phyloP scores from a whole-genome alignment of 768 basidiomycete genomes.

The Auricularia sp. region DNA sequence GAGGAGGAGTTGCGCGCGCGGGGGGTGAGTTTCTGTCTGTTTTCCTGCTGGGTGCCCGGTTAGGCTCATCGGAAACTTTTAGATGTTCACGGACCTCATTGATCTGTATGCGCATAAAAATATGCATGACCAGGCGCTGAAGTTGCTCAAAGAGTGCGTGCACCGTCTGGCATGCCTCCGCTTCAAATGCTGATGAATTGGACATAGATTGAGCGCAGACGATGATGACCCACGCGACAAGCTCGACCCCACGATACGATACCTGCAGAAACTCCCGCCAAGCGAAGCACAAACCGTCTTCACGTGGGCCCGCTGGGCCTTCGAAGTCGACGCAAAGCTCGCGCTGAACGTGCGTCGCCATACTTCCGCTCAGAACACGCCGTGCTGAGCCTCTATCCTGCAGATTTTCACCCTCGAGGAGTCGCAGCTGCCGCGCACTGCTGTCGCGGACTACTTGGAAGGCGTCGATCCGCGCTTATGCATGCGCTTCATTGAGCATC shows the following conservation, averaged over 20 bases:
- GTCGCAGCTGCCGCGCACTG: constrained; percentile 71
- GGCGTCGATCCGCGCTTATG: constrained; percentile 59
- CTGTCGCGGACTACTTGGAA: constrained; percentile 72
- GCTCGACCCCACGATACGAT: constrained; percentile 72
- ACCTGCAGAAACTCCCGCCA: constrained; percentile 83
- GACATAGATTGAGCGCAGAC: constrained; percentile 62
- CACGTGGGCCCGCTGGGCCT: constrained; percentile 74
- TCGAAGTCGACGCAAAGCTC: constrained; percentile 60
- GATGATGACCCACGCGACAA: constrained; percentile 72
- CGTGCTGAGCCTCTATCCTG: not conserved
- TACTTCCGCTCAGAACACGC: too few relatives aligned
- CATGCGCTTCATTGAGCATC: constrained; percentile 72
- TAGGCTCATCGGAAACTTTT: not conserved
- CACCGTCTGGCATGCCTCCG: not conserved
- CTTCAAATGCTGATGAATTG: not conserved
- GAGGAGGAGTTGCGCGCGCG: constrained; percentile 76
- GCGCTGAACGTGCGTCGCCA: constrained; percentile 55
- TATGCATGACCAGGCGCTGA: constrained; percentile 86
- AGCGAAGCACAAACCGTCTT: constrained; percentile 77
- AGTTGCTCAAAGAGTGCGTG: constrained; percentile 73
- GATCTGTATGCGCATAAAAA: constrained; percentile 90
- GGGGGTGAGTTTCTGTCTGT: constrained; percentile 42
- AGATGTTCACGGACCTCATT: constrained; percentile 90
- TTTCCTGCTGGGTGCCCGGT: not conserved
- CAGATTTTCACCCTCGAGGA: constrained; percentile 96